phyloP scores from a whole-genome alignment of 2,329 filamentous ascomycete genomes.

The Thielaviopsis populi region DNA sequence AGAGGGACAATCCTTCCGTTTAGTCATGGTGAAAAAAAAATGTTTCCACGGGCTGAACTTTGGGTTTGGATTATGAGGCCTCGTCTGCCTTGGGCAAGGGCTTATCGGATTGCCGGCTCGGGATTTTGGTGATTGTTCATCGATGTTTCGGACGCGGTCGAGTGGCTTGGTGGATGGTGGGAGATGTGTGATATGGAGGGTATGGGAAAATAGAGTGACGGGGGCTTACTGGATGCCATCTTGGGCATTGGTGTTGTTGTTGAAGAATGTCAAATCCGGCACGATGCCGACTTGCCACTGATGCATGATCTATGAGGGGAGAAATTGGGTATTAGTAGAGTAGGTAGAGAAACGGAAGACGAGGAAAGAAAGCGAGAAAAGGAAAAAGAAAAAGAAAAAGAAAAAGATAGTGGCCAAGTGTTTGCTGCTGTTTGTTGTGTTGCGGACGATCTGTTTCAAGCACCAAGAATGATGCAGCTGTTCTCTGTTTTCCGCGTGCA shows the following conservation, averaged over 20 bases:
- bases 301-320: slow-evolving; percentile 37
- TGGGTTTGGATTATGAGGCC: not conserved
- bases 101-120: slow-evolving; percentile 10
- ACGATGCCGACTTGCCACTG: slow-evolving; percentile 47
- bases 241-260: slow-evolving; percentile 35
- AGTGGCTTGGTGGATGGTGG: slow-evolving; percentile 13
- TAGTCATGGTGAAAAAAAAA: not conserved
- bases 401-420: not conserved
- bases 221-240: slow-evolving; percentile 43
- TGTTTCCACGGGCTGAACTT: not conserved
- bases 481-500: not conserved
- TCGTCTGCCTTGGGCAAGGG: not conserved
- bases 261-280: slow-evolving; percentile 43
- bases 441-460: not conserved
- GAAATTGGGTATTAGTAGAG: not conserved
- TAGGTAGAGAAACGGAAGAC: too few species aligned
- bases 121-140: not conserved
- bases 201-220: slow-evolving; percentile 16
- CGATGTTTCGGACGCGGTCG: slow-evolving; percentile 13
- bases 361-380: too few species aligned
- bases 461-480: not conserved
- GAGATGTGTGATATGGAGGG: slow-evolving; percentile 23
- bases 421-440: not conserved
- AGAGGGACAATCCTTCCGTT: not conserved
- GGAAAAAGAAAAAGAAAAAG: not conserved